Base-by-base conservation (phyloP, 441 rosid species). In the Gossypium schwendimanii region DNA sequence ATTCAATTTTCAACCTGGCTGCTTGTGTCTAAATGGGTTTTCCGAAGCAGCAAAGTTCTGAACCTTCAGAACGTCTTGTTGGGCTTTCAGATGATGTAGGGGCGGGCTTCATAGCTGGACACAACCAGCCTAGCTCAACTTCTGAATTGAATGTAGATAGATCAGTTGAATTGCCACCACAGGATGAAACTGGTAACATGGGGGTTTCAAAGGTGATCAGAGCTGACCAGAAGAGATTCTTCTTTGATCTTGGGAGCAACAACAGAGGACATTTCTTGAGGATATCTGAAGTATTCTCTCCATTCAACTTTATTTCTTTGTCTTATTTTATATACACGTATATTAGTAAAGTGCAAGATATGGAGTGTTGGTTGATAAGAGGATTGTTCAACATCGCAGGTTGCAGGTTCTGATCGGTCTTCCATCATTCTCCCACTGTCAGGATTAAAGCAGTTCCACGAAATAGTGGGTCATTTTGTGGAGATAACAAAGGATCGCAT, bases 1-100 rank as follows among this genome's bases (percentile, higher is more conserved):
- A 71, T 75, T 49, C 66, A 44, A 58, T 36, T 23, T 54, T 45
- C 79, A 63, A 59, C 60, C 39, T 80, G 44, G 26, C 75, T 76
- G 17, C 68, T 49, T 49, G 20, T 60, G 62, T 24, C n/a, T 58
- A 11, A 33, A 50, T 54, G 53, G 23, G 23, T 73, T 17, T 75
- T 57, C 57, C 17, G 20, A 78, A 78, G 73, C 92, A 90, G 97
- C 91, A 87, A 81, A 79, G 76, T 77, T 84, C 91, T 64, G 97
- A 89, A 80, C 73, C 84, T 81, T 81, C 91, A 64, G 97, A 91
- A 79, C 88, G 72, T 64, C 70, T 91, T 59, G 95, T 83, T 77
- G 98, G 97, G 76, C 97, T 94, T 70, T 94, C 98, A 21, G 97
- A 94, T 84, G 98, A 94, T 81, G 98, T 94, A 4, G 98, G 97